Base-by-base conservation (phyloP, 1,139 yeast species). In the Hyphopichia khmerensis region DNA sequence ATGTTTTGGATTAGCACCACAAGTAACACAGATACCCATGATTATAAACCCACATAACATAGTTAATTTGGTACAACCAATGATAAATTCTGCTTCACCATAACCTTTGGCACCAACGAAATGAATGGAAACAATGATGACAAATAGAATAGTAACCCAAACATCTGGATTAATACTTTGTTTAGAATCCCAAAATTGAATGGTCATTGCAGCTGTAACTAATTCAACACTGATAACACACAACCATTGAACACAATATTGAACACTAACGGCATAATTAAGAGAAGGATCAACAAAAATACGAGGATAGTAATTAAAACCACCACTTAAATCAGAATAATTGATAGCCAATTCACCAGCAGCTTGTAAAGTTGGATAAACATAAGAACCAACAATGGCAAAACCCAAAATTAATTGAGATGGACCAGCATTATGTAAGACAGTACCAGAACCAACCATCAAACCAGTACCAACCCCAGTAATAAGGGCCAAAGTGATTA, bases 381-480 rank as follows among this genome's bases (percentile, higher is more conserved):
- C 55, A 54, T 67, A 67, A 16, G 69, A 59, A 36, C 74, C 74
- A 37, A 66, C 72, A 41, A 69, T 62, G 38, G 65, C 67, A 44
- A 64, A 69, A 40, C 72, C 74, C 33, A 69, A 40, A 35, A 69
- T 43, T 33, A 69, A 51, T 41, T 66, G 62, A 36, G 67, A 56
- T 11, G 74, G 74, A 35, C 75, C 75, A 17, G 70, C 63, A 24
- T 53, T 55, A 40, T 59, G 59, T 46, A 69, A 60, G 24, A 55
- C 56, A 33, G 54, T 53, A 46, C 72, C 73, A 14, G 69, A 56
- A 41, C 73, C 74, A 36, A 69, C 75, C 49, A 69, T 55, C 41
- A 69, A 60, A 50, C 75, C 75, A 23, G 75, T 69, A 46, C 75
- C 75, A 35, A 69, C 61, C 51, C 75, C 75, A 33, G 72, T 64